A percentile compares a stretch with the other conserved stretches of the same genome.
Evolutionary conservation across 805 yeast genomes (phyloP).

Genomic region (Wickerhamomyces chambardii): DNA sequence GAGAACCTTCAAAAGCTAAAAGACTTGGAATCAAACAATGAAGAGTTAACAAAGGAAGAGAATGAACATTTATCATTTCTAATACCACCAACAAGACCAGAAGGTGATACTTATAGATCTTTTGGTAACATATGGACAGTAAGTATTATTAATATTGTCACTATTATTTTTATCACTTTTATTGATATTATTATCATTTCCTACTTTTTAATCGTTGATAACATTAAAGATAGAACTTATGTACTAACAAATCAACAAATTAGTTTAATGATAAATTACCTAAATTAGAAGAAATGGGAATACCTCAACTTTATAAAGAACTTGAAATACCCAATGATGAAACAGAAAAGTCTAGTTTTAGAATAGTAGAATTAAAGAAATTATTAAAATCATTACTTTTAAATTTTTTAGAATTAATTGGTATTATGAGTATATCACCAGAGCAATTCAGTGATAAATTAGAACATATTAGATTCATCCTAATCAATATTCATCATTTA

Average conservation of each 20-base stretch:
- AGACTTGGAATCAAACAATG: slow-evolving; percentile 14
- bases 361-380: slow-evolving; percentile 68
- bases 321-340: slow-evolving; percentile 17
- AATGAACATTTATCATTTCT: slow-evolving; percentile 46
- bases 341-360: slow-evolving; percentile 28
- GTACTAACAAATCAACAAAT: neutral
- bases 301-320: slow-evolving; percentile 56
- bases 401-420: slow-evolving; percentile 76
- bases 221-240: no score
- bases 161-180: neutral
- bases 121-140: slow-evolving; percentile 88
- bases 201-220: no score
- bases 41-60: slow-evolving; percentile 23
- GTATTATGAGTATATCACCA: slow-evolving; percentile 70
- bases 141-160: slow-evolving; percentile 1
- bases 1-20: slow-evolving; percentile 46
- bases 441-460: slow-evolving; percentile 50
- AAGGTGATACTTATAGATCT: slow-evolving; percentile 62
- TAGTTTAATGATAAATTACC: slow-evolving; percentile 61
- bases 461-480: slow-evolving; percentile 69
- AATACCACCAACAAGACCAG: slow-evolving; percentile 57
- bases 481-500: slow-evolving; percentile 87
- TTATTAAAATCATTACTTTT: slow-evolving; percentile 70
- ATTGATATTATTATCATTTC: no score
- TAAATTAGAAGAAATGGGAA: slow-evolving; percentile 66